Conservation (phyloP, 352 stramenopile species). For the Globisporangium acanthophoron region DNA sequence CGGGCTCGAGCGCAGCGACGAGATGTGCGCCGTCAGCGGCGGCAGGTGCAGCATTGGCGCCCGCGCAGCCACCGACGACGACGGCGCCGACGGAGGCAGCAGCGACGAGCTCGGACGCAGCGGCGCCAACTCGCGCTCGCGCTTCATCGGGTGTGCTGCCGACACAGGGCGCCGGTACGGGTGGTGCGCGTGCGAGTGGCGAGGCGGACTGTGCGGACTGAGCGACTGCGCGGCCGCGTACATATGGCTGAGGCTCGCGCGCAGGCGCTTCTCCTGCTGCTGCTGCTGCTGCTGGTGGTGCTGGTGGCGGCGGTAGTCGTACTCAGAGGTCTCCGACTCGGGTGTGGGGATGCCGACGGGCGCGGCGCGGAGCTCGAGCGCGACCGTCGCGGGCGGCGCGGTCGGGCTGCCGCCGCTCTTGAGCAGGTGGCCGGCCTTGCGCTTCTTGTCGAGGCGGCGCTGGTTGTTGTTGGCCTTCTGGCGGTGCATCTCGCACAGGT, state of each 20-base stretch:
- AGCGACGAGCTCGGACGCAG: slow-evolving; percentile 1
- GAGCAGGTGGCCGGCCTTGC: slow-evolving; percentile 39
- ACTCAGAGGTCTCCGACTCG: slow-evolving; percentile 1
- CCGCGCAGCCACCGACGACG: background rate
- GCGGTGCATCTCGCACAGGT: slow-evolving; percentile 81
- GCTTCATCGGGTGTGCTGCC: background rate
- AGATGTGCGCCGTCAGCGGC: slow-evolving; percentile 8
- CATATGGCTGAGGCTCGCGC: slow-evolving; percentile 8
- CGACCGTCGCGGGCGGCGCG: background rate
- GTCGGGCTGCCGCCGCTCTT: slow-evolving; percentile 1
- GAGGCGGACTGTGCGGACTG: slow-evolving; percentile 2
- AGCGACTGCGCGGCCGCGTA: slow-evolving; percentile 10
- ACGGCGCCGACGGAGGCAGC: background rate
- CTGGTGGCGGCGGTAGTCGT: slow-evolving; percentile 9
- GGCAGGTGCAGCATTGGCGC: slow-evolving; percentile 7
- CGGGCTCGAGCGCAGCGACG: slow-evolving; percentile 1
- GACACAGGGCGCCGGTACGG: background rate
- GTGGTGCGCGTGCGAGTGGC: background rate
- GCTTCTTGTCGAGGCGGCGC: slow-evolving; percentile 69
- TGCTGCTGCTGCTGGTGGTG: slow-evolving; percentile 2
- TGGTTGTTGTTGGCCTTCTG: slow-evolving; percentile 83
- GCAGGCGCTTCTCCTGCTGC: slow-evolving; percentile 11
- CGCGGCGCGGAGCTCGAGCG: too few species aligned
- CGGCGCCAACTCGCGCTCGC: slow-evolving; percentile 2
- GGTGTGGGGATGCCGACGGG: too few species aligned